Conservation (phyloP, 164 flowering plant species). For the Nymphaea thermarum region DNA sequence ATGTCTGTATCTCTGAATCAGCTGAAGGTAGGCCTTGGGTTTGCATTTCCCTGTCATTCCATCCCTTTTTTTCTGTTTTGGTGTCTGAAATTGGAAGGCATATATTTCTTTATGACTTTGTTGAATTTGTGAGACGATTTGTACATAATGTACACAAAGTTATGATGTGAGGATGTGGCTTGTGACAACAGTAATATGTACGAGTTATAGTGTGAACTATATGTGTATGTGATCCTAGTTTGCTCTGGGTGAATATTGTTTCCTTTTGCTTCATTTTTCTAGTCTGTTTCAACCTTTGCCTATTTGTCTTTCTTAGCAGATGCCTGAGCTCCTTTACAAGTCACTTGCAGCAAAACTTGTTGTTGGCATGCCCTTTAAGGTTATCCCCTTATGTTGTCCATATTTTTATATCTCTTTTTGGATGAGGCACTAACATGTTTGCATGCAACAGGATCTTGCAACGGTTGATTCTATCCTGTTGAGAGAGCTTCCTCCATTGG, state of each 20-base stretch:
- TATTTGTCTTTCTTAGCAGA: conserved; percentile 26
- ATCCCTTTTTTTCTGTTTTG: not conserved
- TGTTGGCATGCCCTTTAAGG: conserved; percentile 99
- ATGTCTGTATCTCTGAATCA: conserved; percentile 82
- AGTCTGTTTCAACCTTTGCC: not conserved
- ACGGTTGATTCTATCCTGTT: conserved; percentile 88
- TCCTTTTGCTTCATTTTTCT: not conserved
- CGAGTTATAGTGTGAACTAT: not conserved
- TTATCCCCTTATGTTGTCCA: conserved; percentile 6
- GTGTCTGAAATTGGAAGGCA: not conserved
- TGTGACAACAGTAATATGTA: no score
- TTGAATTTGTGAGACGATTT: no score
- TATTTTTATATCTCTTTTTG: not conserved
- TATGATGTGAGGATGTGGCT: not conserved
- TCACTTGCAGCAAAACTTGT: conserved; percentile 89
- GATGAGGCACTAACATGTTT: not conserved
- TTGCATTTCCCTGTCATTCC: not conserved
- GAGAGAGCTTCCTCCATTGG: conserved; percentile 77
- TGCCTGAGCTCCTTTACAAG: conserved; percentile 76
- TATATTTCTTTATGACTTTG: not conserved
- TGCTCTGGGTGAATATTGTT: not conserved
- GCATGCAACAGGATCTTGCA: conserved; percentile 66
- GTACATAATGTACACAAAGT: not conserved
- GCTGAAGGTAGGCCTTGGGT: conserved; percentile 47
- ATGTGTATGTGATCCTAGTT: not conserved